Conservation (phyloP, 139 green algal species). For the Edaphochlamys debaryana region DNA sequence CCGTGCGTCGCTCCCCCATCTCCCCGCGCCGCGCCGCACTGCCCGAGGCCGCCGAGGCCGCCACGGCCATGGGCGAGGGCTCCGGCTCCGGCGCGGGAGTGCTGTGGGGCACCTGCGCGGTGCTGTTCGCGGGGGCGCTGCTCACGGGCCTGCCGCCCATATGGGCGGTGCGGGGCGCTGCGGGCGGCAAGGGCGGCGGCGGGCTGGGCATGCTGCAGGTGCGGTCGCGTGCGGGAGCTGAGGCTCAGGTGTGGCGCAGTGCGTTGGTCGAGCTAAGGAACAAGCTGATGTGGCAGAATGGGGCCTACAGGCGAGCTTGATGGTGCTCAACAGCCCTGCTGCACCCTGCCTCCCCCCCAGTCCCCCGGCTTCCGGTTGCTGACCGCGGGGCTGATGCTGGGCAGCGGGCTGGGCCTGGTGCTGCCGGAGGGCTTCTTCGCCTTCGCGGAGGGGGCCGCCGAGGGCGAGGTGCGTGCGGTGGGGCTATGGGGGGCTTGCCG, state of each 20-base stretch:
- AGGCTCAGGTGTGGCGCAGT: too few species aligned
- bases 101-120: conserved; percentile 22
- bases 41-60: too few species aligned
- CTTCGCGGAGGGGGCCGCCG: conserved; percentile 13
- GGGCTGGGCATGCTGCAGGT: background rate
- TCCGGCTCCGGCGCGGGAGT: too few species aligned
- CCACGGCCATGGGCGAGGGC: too few species aligned
- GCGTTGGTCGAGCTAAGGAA: too few species aligned
- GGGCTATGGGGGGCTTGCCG: background rate
- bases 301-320: too few species aligned
- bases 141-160: conserved; percentile 6
- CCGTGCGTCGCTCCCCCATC: too few species aligned
- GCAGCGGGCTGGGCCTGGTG: conserved; percentile 35
- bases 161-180: background rate
- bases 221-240: background rate
- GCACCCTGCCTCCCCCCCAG: background rate
- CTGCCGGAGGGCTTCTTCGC: conserved; percentile 36
- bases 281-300: too few species aligned
- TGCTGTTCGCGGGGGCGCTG: conserved; percentile 15
- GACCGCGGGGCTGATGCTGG: conserved; percentile 32
- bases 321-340: too few species aligned
- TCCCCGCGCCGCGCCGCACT: too few species aligned
- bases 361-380: conserved; percentile 1
- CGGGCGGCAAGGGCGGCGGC: background rate
- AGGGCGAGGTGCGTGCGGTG: background rate